Evolutionary conservation across 2,329 filamentous ascomycete genomes (phyloP).

Genomic region (Penicillium sp.): DNA sequence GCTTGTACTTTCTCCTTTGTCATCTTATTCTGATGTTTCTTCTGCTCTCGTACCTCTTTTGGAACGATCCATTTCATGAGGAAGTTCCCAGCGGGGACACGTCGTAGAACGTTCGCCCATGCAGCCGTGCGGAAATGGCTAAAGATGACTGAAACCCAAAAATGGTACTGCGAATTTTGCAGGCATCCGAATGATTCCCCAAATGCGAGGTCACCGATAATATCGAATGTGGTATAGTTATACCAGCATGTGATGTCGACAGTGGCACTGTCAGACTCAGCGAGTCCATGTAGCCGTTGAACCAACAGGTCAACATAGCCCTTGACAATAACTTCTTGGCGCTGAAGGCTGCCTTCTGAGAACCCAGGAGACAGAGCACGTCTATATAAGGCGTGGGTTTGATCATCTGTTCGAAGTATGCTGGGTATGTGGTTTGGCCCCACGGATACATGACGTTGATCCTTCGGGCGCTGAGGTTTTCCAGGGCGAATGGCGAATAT

Average conservation of each 20-base stretch:
- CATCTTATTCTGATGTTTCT: neutral
- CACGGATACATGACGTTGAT: neutral
- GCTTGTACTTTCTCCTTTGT: neutral
- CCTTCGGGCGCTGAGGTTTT: slow-evolving; percentile 15
- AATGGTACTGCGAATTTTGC: neutral
- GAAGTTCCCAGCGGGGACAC: neutral
- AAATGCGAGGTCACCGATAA: neutral
- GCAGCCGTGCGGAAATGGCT: neutral
- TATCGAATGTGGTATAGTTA: neutral
- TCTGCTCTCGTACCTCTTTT: neutral
- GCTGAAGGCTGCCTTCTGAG: slow-evolving; percentile 39
- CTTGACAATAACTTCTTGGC: slow-evolving; percentile 37
- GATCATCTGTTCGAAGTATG: slow-evolving; percentile 14
- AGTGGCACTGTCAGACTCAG: neutral
- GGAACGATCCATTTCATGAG: neutral
- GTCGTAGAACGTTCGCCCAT: neutral
- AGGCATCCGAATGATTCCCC: neutral
- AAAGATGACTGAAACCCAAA: neutral
- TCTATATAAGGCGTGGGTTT: slow-evolving; percentile 29
- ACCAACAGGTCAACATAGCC: slow-evolving; percentile 32
- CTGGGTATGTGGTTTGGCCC: neutral
- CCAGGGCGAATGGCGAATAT: slow-evolving; percentile 23
- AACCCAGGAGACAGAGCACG: slow-evolving; percentile 38
- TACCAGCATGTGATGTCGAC: neutral
- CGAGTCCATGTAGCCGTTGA: slow-evolving; percentile 10